phyloP scores from a whole-genome alignment of 768 basidiomycete genomes.

The Termitomyces sp. region DNA sequence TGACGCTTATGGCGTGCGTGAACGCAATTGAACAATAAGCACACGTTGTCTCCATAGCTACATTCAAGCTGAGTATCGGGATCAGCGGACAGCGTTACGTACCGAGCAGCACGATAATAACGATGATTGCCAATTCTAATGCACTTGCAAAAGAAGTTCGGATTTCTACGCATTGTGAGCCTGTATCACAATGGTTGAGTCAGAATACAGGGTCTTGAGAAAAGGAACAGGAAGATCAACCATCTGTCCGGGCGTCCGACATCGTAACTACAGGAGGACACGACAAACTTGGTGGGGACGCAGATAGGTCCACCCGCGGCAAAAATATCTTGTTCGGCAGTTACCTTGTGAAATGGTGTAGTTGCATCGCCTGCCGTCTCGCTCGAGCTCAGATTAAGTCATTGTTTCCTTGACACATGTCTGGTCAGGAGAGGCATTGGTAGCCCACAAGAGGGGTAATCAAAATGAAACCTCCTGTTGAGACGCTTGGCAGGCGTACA shows the following conservation, averaged over 20 bases:
- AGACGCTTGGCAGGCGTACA: constrained; percentile 37
- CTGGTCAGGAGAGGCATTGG: no score
- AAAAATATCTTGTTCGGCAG: constrained; percentile 55
- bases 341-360: constrained; percentile 59
- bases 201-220: neutral
- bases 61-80: neutral
- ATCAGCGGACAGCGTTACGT: constrained; percentile 15
- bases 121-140: constrained; percentile 27
- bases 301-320: constrained; percentile 48
- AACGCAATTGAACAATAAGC: constrained; percentile 35
- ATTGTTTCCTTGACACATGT: constrained; percentile 50
- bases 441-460: constrained; percentile 34
- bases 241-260: constrained; percentile 45
- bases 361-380: constrained; percentile 34
- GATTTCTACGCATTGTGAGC: neutral
- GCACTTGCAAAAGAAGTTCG: neutral
- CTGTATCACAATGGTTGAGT: constrained; percentile 24
- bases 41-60: constrained; percentile 34
- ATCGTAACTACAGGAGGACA: constrained; percentile 45
- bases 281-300: constrained; percentile 40
- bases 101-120: constrained; percentile 38
- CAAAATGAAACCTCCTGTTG: neutral
- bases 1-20: constrained; percentile 38
- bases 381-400: constrained; percentile 47
- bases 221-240: constrained; percentile 12